These are phyloP conservation scores for Lipomyces orientalis DNA, from an alignment of 805 yeast genomes.

Conservation along the genomic window DNA sequence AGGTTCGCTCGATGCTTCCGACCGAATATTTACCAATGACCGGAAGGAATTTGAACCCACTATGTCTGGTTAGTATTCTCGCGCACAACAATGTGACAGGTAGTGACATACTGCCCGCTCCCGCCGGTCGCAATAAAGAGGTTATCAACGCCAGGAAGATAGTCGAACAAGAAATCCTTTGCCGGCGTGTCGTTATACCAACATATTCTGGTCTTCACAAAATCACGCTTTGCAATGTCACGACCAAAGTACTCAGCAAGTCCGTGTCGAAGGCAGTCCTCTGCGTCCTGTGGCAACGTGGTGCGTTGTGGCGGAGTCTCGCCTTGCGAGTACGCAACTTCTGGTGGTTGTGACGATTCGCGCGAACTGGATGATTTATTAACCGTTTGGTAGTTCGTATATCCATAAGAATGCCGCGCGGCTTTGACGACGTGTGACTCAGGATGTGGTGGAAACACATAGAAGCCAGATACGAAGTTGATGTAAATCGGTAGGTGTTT, in stretches of 20 bases:
- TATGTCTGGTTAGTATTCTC: neutral
- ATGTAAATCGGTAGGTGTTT: constrained; percentile 37
- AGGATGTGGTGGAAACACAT: constrained; percentile 39
- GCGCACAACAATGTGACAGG: neutral
- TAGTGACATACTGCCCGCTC: constrained; percentile 44
- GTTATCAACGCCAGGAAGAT: constrained; percentile 41
- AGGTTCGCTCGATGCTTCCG: constrained; percentile 44
- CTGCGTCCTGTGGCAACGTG: constrained; percentile 29
- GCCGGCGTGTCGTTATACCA: constrained; percentile 50
- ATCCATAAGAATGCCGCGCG: constrained; percentile 39
- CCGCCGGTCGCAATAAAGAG: constrained; percentile 48
- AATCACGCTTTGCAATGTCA: constrained; percentile 23
- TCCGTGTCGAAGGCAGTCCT: constrained; percentile 25
- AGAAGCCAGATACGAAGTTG: constrained; percentile 38
- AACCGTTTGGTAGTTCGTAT: constrained; percentile 30
- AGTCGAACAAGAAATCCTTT: constrained; percentile 45
- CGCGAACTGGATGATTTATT: constrained; percentile 3
- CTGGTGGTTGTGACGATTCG: constrained; percentile 30
- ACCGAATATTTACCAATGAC: constrained; percentile 46
- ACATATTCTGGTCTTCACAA: constrained; percentile 48
- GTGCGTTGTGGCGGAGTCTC: constrained; percentile 20
- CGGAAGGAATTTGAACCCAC: constrained; percentile 48
- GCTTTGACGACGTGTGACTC: constrained; percentile 31
- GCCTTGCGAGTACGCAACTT: constrained; percentile 19
- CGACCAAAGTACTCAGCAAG: constrained; percentile 23